phyloP scores from a whole-genome alignment of 1,284 basidiomycete species.

The Cutaneotrichosporon sp. region DNA sequence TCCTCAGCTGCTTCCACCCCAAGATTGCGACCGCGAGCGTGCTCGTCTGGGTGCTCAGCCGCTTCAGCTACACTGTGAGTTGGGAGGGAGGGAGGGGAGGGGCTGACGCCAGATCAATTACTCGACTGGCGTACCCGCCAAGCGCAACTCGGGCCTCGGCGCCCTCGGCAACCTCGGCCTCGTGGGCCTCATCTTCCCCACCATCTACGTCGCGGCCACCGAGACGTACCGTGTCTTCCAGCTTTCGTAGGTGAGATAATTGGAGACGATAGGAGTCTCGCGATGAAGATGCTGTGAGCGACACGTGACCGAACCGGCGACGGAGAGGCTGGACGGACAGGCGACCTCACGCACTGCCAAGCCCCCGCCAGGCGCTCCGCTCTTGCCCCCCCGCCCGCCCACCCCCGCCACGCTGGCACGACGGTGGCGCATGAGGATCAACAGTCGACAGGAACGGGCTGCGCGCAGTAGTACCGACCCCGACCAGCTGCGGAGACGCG shows the following conservation, averaged over 20 bases:
- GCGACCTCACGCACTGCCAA: too few species aligned
- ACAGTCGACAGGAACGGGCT: too few species aligned
- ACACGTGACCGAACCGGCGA: too few species aligned
- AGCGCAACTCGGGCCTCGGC: constrained; percentile 26
- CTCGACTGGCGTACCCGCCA: constrained; percentile 13
- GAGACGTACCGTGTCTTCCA: background rate
- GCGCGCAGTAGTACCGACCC: too few species aligned
- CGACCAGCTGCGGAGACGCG: too few species aligned
- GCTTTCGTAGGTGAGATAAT: background rate
- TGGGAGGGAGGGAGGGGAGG: background rate
- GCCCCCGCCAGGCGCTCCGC: too few species aligned
- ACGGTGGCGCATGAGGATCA: too few species aligned
- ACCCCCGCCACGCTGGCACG: too few species aligned
- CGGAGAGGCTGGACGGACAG: too few species aligned
- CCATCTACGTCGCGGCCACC: background rate
- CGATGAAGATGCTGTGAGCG: background rate
- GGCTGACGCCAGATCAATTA: constrained; percentile 29
- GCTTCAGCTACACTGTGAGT: constrained; percentile 41
- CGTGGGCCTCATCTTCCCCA: constrained; percentile 10
- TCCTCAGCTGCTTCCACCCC: constrained; percentile 43
- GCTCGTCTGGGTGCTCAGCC: constrained; percentile 33
- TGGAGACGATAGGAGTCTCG: background rate
- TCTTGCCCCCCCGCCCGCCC: too few species aligned
- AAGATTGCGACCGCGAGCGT: constrained; percentile 30
- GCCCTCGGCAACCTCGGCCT: constrained; percentile 30